A percentile compares a stretch with the other conserved stretches of the same genome.
Conservation (phyloP, 495 filamentous ascomycete species). For the Annulohypoxylon nitens region DNA sequence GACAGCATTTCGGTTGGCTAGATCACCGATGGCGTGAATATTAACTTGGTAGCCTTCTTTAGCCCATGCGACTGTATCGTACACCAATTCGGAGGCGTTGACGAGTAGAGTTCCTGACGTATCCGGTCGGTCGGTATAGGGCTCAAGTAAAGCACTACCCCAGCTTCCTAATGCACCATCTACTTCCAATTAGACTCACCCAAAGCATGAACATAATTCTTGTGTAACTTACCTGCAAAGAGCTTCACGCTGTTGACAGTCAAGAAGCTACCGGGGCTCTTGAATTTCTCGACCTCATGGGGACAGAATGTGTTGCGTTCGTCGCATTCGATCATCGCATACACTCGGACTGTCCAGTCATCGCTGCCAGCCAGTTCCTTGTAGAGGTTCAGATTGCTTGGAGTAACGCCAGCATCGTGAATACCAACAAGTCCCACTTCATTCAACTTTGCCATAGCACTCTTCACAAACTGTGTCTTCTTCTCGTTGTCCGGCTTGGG, state of each 20-base stretch:
- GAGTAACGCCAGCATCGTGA: slow-evolving; percentile 71
- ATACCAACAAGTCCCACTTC: slow-evolving; percentile 71
- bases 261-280: slow-evolving; percentile 58
- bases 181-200: slow-evolving; percentile 47
- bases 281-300: slow-evolving; percentile 55
- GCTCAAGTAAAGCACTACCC: slow-evolving; percentile 73
- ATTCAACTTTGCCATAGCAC: slow-evolving; percentile 69
- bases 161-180: slow-evolving; percentile 75
- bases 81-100: slow-evolving; percentile 64
- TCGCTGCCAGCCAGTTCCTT: slow-evolving; percentile 60
- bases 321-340: slow-evolving; percentile 74
- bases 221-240: slow-evolving; percentile 63
- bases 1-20: slow-evolving; percentile 69
- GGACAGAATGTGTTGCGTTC: slow-evolving; percentile 72
- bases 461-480: slow-evolving; percentile 63
- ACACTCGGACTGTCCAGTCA: slow-evolving; percentile 68
- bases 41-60: slow-evolving; percentile 67
- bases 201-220: neutral
- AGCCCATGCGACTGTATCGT: slow-evolving; percentile 64
- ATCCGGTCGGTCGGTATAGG: slow-evolving; percentile 69
- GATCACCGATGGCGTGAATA: slow-evolving; percentile 75
- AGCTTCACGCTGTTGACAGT: slow-evolving; percentile 69
- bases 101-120: slow-evolving; percentile 71
- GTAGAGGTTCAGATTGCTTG: slow-evolving; percentile 64
- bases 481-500: slow-evolving; percentile 63